Conservation (phyloP, 345 rosid species). For the Populus ilicifolia region DNA sequence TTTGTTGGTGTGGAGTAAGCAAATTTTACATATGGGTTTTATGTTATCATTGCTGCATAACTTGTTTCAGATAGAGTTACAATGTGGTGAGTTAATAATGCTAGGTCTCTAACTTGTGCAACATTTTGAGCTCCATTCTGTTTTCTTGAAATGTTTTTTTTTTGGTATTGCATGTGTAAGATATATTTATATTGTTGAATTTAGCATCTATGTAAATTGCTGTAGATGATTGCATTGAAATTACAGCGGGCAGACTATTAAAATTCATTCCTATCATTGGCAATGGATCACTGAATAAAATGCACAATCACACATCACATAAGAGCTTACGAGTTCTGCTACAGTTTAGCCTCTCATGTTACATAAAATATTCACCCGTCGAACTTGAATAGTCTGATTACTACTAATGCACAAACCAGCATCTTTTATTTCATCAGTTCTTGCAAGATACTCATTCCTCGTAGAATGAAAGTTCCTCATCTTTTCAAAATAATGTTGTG, state of each 20-base stretch:
- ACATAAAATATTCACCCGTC: not conserved
- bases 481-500: not conserved
- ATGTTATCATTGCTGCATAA: not conserved
- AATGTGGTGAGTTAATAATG: not conserved
- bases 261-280: not conserved
- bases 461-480: not conserved
- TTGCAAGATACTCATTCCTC: not conserved
- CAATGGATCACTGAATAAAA: not conserved
- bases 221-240: not conserved
- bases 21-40: not conserved
- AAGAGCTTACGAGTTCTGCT: not conserved
- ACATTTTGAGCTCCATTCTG: not conserved
- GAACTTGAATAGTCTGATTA: not conserved
- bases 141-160: not conserved
- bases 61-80: slow-evolving; percentile 3
- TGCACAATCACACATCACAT: not conserved
- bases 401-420: not conserved
- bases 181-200: not conserved
- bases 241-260: not conserved
- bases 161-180: slow-evolving; percentile 11
- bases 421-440: not conserved
- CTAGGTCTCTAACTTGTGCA: not conserved
- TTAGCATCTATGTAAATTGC: not conserved
- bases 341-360: not conserved
- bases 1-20: not conserved